Conservation (phyloP, 129 eudicot genomes). For the Tagetes erecta region DNA sequence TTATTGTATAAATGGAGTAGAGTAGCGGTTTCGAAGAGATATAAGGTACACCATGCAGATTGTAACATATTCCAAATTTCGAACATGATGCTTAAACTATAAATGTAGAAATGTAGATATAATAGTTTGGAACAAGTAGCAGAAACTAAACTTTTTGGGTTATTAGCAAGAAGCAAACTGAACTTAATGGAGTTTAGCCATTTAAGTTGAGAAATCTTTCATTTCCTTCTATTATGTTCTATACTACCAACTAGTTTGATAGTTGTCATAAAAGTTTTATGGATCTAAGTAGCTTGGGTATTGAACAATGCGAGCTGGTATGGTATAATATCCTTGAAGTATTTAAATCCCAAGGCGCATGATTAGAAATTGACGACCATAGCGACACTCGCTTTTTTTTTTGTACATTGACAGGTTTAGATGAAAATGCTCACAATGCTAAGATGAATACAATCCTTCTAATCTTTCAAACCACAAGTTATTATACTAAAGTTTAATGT, state of each 20-base stretch:
- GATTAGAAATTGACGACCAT: conserved; percentile 5
- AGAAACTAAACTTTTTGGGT: neutral
- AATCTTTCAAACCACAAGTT: conserved; percentile 9
- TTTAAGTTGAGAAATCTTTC: neutral
- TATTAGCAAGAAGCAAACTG: conserved; percentile 1
- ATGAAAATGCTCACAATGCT: neutral
- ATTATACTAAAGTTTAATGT: neutral
- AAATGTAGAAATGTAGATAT: neutral
- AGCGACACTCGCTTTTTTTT: neutral
- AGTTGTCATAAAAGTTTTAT: neutral
- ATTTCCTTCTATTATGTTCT: neutral
- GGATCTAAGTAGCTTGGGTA: neutral
- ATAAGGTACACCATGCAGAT: neutral
- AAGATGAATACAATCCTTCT: neutral
- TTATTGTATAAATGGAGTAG: neutral
- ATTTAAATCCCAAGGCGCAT: neutral
- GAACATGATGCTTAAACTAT: neutral
- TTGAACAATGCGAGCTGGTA: neutral
- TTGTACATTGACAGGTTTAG: conserved; percentile 12
- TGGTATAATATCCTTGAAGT: neutral
- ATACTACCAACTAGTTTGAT: neutral
- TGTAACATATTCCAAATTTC: neutral
- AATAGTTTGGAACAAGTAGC: neutral
- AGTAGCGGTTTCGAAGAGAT: neutral
- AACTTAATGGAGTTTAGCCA: neutral